phyloP scores from a whole-genome alignment of 768 basidiomycete species.

The Harrya chromipes region DNA sequence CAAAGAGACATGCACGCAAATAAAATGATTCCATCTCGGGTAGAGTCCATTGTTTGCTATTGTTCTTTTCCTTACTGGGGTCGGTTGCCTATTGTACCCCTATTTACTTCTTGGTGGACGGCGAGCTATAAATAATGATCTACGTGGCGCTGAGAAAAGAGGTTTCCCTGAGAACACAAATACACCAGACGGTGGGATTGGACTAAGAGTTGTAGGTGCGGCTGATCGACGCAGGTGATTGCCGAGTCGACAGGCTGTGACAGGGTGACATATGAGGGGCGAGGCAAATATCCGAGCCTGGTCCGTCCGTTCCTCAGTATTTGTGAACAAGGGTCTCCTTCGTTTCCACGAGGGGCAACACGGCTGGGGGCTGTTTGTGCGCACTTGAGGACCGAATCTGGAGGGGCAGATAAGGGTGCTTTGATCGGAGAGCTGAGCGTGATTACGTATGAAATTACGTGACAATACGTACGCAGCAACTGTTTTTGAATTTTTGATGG shows the following conservation, averaged over 20 bases:
- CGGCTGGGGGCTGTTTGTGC: background rate
- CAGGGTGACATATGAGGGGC: too few species aligned
- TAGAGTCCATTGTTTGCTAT: too few species aligned
- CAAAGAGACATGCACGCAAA: background rate
- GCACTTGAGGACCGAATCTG: background rate
- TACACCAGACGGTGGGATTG: too few species aligned
- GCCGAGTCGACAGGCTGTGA: too few species aligned
- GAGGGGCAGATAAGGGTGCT: constrained; percentile 9
- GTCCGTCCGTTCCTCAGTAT: background rate
- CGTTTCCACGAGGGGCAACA: too few species aligned
- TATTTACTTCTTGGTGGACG: too few species aligned
- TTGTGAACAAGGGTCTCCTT: too few species aligned
- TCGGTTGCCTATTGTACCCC: too few species aligned
- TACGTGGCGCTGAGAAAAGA: background rate
- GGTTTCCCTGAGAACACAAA: constrained; percentile 1
- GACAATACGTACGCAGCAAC: constrained; percentile 29
- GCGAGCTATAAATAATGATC: background rate
- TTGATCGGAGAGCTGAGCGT: constrained; percentile 24
- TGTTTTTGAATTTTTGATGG: constrained; percentile 35
- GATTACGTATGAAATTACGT: constrained; percentile 31
- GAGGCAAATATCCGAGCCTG: too few species aligned
- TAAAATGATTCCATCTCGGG: background rate
- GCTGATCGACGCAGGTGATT: too few species aligned
- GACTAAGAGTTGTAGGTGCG: too few species aligned
- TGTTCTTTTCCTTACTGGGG: too few species aligned